phyloP scores from a whole-genome alignment of 768 basidiomycete genomes.

The Mycena sanguinolenta region DNA sequence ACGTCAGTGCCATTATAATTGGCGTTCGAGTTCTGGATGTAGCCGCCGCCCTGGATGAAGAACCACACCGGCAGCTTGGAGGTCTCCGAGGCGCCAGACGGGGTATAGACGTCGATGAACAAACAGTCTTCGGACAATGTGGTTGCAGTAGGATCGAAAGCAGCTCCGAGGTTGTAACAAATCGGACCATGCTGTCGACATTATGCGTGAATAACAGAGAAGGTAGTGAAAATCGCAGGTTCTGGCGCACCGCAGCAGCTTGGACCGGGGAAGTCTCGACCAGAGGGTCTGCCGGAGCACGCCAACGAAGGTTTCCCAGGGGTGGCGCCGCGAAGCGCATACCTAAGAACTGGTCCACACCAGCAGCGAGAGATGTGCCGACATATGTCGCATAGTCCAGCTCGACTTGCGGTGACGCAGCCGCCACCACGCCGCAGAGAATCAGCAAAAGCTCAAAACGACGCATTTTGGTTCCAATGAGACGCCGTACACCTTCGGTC shows the following conservation, averaged over 20 bases:
- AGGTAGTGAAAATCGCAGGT: conserved; percentile 9
- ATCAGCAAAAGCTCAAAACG: conserved; percentile 12
- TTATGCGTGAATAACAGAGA: conserved; percentile 14
- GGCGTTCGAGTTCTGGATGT: conserved; percentile 24
- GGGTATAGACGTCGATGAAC: conserved; percentile 28
- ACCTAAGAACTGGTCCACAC: conserved; percentile 24
- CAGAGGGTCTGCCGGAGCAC: conserved; percentile 23
- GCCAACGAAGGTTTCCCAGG: conserved; percentile 24
- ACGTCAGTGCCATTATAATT: conserved; percentile 29
- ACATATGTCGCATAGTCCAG: conserved; percentile 29
- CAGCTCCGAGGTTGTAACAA: conserved; percentile 23
- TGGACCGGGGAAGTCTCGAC: conserved; percentile 21
- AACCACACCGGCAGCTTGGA: conserved; percentile 29
- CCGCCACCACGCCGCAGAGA: conserved; percentile 7
- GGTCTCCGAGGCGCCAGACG: conserved; percentile 25
- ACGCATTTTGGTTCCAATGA: conserved; percentile 9
- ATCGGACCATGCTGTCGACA: conserved; percentile 25
- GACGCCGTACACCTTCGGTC: conserved; percentile 15
- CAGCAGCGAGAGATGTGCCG: conserved; percentile 21
- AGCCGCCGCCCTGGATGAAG: conserved; percentile 31
- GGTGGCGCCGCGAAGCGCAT: conserved; percentile 30
- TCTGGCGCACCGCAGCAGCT: conserved; percentile 20
- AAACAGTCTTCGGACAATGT: conserved; percentile 26
- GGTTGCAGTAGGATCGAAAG: conserved; percentile 25
- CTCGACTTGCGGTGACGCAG: conserved; percentile 23